phyloP scores from a whole-genome alignment of 495 filamentous ascomycete species.

The Ascodesmis nigricans region DNA sequence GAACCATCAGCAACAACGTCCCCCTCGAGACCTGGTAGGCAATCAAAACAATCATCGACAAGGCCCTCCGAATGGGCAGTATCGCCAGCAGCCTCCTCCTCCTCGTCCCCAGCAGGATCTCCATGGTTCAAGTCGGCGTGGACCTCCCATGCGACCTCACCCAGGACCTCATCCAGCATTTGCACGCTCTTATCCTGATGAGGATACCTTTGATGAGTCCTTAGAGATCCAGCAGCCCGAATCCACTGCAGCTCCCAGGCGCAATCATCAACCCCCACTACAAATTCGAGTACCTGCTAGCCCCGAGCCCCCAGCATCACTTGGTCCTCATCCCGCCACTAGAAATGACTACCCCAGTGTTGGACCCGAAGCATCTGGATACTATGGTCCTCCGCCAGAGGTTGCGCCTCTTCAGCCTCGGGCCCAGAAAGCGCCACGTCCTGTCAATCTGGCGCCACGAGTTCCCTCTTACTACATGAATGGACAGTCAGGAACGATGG shows the following conservation, averaged over 20 bases:
- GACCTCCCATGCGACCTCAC: slow-evolving; percentile 7
- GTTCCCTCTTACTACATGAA: slow-evolving; percentile 44
- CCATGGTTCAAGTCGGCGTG: slow-evolving; percentile 10
- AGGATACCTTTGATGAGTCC: too few species aligned
- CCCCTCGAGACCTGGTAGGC: slow-evolving; percentile 12
- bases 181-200: too few species aligned
- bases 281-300: too few species aligned
- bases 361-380: slow-evolving; percentile 16
- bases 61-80: too few species aligned
- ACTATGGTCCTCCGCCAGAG: not conserved
- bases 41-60: slow-evolving; percentile 11
- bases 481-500: slow-evolving; percentile 42
- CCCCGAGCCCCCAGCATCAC: too few species aligned
- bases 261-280: too few species aligned
- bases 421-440: slow-evolving; percentile 25
- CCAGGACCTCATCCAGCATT: too few species aligned
- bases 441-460: slow-evolving; percentile 28
- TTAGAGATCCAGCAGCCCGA: too few species aligned
- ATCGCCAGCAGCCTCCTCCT: too few species aligned
- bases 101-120: slow-evolving; percentile 12
- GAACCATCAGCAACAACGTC: slow-evolving; percentile 12
- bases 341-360: slow-evolving; percentile 18
- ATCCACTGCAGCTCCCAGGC: too few species aligned
- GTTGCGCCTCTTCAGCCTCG: slow-evolving; percentile 2
- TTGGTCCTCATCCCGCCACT: slow-evolving; percentile 11